phyloP scores from a whole-genome alignment of 768 basidiomycete species.

The Leccinum aurantiacum region DNA sequence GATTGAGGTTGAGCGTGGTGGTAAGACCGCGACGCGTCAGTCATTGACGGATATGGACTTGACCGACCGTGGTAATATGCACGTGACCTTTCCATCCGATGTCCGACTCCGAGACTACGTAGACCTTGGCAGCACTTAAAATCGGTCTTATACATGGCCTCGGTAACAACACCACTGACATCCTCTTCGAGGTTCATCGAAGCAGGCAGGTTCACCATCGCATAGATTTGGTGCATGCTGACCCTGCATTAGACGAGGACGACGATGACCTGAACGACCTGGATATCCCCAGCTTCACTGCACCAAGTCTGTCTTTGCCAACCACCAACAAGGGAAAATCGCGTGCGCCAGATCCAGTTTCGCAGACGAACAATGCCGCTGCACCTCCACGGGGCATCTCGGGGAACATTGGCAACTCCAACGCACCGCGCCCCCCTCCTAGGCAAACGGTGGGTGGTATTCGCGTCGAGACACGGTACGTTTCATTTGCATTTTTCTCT shows the following conservation, averaged over 20 bases:
- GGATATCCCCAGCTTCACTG: slow-evolving; percentile 75
- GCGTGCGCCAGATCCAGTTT: slow-evolving; percentile 55
- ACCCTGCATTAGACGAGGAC: slow-evolving; percentile 47
- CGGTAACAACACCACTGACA: slow-evolving; percentile 48
- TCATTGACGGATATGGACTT: slow-evolving; percentile 39
- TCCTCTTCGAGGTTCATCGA: slow-evolving; percentile 77
- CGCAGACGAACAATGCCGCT: slow-evolving; percentile 38
- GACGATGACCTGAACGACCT: slow-evolving; percentile 85
- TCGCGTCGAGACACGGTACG: slow-evolving; percentile 83
- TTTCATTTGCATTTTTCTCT: slow-evolving; percentile 1
- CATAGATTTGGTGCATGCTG: neutral
- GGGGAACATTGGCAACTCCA: slow-evolving; percentile 68
- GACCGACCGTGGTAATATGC: slow-evolving; percentile 23
- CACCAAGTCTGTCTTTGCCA: slow-evolving; percentile 54
- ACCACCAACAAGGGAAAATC: slow-evolving; percentile 67
- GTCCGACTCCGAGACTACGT: slow-evolving; percentile 2
- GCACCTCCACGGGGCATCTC: slow-evolving; percentile 46
- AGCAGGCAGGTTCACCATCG: slow-evolving; percentile 50
- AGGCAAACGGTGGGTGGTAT: slow-evolving; percentile 81
- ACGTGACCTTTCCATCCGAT: slow-evolving; percentile 21
- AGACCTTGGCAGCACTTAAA: slow-evolving; percentile 1
- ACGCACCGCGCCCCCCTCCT: slow-evolving; percentile 41
- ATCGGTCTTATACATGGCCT: slow-evolving; percentile 15
- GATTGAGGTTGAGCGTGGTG: slow-evolving; percentile 6
- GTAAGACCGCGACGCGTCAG: slow-evolving; percentile 49